Base-by-base conservation (phyloP, 768 basidiomycete species). In the Suillus occidentalis region DNA sequence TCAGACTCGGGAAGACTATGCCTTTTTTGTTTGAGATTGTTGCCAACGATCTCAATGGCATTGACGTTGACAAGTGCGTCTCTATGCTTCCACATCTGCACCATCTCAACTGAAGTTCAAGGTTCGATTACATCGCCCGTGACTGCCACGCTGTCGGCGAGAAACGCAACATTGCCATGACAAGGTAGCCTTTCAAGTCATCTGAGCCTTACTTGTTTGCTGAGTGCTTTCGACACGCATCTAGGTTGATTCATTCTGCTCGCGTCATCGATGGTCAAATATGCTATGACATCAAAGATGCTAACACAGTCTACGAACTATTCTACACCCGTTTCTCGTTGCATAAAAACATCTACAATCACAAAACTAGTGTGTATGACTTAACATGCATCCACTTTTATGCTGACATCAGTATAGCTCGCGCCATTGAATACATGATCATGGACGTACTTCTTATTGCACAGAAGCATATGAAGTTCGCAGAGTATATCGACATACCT, bases 391-490 rank as follows among this genome's bases (percentile, higher is more conserved):
- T 42, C 16, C 18, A 12, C 8, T 42, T 57, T 57, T 16, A 42
- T 20, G 25, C 34, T 45, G 22, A 63, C 8, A 9, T 40, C 28
- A 28, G 20, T 31, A 42, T 40, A 90, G 91, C 90, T 4, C 89
- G 84, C 68, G 87, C 90, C 0, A 89, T 94, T 60, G 93, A 93
- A 73, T 85, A 89, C 70, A 94, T 94, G 93, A 79, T 94, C n/a
- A 81, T 92, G 16, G 92, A 94, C 68, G 90, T 84, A 0, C 81
- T 95, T n/a, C 76, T 88, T 0, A 76, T 78, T 0, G 93, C 93
- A 0, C 90, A 95, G 43, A 83, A 86, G 0, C 63, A 83, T 64
- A 73, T 94, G 72, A 80, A 86, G 52, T 83, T 94, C 57, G 86
- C 89, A 0, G 73, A 81, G 1, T 77, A 78, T 6, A 82, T 93